These are phyloP conservation scores for Hortaea sp. DNA, from an alignment of 2,329 filamentous ascomycete species.

Conservation along the genomic window DNA sequence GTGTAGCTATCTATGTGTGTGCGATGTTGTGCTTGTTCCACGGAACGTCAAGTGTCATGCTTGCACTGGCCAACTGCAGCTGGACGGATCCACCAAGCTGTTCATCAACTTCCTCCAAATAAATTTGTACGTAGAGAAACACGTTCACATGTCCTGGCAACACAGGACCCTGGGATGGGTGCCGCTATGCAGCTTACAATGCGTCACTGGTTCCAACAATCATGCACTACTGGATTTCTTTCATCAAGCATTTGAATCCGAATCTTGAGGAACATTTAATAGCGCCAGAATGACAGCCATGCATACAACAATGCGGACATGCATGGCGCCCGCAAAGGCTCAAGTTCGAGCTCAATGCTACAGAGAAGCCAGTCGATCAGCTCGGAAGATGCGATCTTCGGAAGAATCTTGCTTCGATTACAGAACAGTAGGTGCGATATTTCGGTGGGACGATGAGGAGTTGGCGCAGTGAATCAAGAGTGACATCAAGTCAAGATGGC, in stretches of 20 bases:
- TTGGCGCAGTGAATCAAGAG: no score
- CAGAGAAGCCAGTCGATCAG: constrained; percentile 17
- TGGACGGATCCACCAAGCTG: no score
- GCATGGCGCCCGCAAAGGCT: neutral
- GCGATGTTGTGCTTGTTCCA: no score
- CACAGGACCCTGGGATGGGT: constrained; percentile 17
- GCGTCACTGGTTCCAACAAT: constrained; percentile 22
- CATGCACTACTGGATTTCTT: constrained; percentile 37
- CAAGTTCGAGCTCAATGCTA: constrained; percentile 14
- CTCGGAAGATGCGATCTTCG: constrained; percentile 18
- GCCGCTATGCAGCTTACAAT: constrained; percentile 20
- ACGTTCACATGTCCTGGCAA: constrained; percentile 4
- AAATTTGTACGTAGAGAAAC: no score
- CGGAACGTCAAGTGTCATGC: no score
- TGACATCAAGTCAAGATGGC: no score
- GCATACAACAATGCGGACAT: neutral
- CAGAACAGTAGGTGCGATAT: constrained; percentile 1
- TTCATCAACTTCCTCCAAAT: no score
- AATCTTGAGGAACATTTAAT: constrained; percentile 25
- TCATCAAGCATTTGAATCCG: constrained; percentile 30
- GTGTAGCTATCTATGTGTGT: no score
- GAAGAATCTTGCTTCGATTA: constrained; percentile 9
- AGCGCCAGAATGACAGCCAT: constrained; percentile 22
- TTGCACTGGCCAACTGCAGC: no score
- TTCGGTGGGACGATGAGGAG: no score